Base-by-base conservation (phyloP, 768 basidiomycete genomes). In the Epithele typhae region DNA sequence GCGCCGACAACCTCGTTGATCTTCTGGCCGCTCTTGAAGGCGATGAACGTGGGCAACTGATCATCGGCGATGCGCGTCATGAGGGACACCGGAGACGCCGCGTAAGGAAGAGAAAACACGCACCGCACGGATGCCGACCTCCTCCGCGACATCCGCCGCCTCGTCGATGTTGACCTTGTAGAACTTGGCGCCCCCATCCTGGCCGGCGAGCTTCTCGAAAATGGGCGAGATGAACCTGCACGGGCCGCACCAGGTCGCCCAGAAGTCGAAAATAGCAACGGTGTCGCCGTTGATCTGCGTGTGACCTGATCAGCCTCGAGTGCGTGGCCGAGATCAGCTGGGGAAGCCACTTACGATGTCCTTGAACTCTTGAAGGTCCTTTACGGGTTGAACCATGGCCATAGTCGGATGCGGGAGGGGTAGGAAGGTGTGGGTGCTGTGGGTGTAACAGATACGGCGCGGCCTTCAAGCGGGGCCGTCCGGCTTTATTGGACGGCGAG, bases 161-260 rank as follows among this genome's bases (percentile, higher is more conserved):
- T 68, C 69, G 55, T 92, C 88, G 24, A 87, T 76, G 52, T 92
- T 79, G 46, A 89, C 80, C 60, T 84, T 86, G 73, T 82, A 85
- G 62, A 87, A 84, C 15, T 72, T 70, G 45, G 84, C 59, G 11
- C 60, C 66, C 2, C 63, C 50, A 43, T 55, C 52, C 10, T 57
- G 35, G 0, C 66, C 53, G 3, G 79, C 70, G n/a, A 82, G 58
- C 52, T 73, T 68, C 62, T 84, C 80, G 54, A 86, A 80, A 33
- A 82, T 58, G 44, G 85, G 85, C 17, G 76, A 76, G 65, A 87
- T 85, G 33, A 71, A 52, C 46, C 66, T 72, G 77, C 84, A 87
- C 12, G 84, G 84, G 14, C 82, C 82, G 64, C 81, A 87, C 85
- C 86, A 87, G 2, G 77, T 75, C 33, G 86, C 86, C 81, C 81